A percentile compares a stretch with the other conserved stretches of the same genome.
These are phyloP conservation scores for Colletotrichum simmondsii DNA, from an alignment of 2,329 filamentous ascomycete genomes.

Conservation along the genomic window DNA sequence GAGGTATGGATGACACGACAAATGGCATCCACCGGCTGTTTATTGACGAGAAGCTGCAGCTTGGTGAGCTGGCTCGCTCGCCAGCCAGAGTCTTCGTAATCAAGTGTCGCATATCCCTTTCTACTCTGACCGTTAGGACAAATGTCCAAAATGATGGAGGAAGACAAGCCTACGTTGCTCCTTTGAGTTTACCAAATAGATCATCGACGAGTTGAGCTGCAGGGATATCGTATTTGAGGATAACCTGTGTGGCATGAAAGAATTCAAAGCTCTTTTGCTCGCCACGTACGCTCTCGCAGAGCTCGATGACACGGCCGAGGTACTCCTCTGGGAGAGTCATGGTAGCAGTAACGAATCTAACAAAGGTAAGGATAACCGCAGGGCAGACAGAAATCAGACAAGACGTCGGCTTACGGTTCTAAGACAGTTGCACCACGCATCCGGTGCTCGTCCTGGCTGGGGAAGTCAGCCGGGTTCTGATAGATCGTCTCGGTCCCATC, in stretches of 20 bases:
- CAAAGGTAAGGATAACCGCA: background rate
- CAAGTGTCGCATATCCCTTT: slow-evolving; percentile 94
- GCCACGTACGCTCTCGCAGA: slow-evolving; percentile 91
- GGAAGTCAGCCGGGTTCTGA: slow-evolving; percentile 89
- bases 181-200: slow-evolving; percentile 96
- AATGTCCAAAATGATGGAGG: background rate
- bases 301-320: slow-evolving; percentile 91
- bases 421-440: slow-evolving; percentile 56
- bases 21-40: slow-evolving; percentile 91
- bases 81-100: slow-evolving; percentile 97
- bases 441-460: slow-evolving; percentile 68
- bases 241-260: slow-evolving; percentile 92
- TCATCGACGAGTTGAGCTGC: slow-evolving; percentile 93
- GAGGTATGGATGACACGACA: slow-evolving; percentile 87
- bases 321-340: slow-evolving; percentile 95
- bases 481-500: slow-evolving; percentile 84
- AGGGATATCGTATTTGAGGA: slow-evolving; percentile 91
- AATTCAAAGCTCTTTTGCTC: slow-evolving; percentile 89
- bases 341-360: slow-evolving; percentile 78
- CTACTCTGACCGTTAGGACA: slow-evolving; percentile 37
- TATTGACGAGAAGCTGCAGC: slow-evolving; percentile 93
- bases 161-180: slow-evolving; percentile 68
- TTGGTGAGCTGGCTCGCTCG: slow-evolving; percentile 84
- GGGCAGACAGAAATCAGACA: background rate
- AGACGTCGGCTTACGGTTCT: slow-evolving; percentile 58